Evolutionary conservation across 2,329 filamentous ascomycete species (phyloP).

Genomic region (Erysiphe pulchra): DNA sequence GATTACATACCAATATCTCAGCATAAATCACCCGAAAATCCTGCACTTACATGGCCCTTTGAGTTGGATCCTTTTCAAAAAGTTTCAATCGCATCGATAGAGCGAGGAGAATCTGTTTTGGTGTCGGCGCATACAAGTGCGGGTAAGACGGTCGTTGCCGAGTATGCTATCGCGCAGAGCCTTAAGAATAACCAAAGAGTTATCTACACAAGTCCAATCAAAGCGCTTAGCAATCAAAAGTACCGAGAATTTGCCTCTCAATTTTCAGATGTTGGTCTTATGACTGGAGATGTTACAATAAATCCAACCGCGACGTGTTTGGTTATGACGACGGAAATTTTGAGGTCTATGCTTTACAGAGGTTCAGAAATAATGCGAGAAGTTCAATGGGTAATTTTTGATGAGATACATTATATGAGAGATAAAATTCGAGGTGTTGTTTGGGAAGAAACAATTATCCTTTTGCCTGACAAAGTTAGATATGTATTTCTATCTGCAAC

Average conservation of each 20-base stretch:
- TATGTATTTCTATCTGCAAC: conserved; percentile 97
- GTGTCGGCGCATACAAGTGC: conserved; percentile 95
- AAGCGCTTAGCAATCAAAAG: conserved; percentile 95
- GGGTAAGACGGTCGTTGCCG: conserved; percentile 92
- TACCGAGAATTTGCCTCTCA: conserved; percentile 89
- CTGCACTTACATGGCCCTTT: conserved; percentile 67
- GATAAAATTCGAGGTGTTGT: conserved; percentile 88
- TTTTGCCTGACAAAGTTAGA: conserved; percentile 91
- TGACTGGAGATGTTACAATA: conserved; percentile 98
- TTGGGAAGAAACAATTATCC: conserved; percentile 97
- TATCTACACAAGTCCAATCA: conserved; percentile 98
- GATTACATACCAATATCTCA: conserved; percentile 85
- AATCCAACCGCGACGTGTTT: conserved; percentile 94
- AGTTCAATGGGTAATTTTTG: conserved; percentile 94
- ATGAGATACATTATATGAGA: conserved; percentile 96
- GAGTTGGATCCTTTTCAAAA: conserved; percentile 94
- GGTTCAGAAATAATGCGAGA: conserved; percentile 99
- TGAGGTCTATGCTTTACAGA: conserved; percentile 92
- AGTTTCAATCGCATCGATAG: conserved; percentile 78
- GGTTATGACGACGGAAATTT: conserved; percentile 98
- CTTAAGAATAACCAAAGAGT: conserved; percentile 93
- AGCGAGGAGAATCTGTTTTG: conserved; percentile 84
- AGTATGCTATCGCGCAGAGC: conserved; percentile 94
- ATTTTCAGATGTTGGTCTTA: conserved; percentile 88
- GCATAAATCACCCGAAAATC: conserved; percentile 71